phyloP scores from a whole-genome alignment of 164 flowering plant genomes.

The Chloranthus sessilifolius region DNA sequence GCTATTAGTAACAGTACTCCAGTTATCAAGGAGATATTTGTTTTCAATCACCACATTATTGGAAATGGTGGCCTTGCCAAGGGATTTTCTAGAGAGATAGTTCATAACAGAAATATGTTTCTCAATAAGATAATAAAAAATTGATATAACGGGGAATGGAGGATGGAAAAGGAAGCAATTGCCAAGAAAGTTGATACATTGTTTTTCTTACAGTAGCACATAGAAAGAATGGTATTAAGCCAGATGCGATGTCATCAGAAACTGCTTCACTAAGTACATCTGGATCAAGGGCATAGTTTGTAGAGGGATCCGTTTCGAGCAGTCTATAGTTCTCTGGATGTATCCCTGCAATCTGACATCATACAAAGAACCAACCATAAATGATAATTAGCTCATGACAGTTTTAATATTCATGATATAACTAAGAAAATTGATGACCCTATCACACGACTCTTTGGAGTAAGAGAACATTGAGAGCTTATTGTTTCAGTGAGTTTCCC shows the following conservation, averaged over 20 bases:
- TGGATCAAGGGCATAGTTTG: conserved; percentile 70
- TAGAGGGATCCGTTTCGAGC: conserved; percentile 61
- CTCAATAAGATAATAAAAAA: too few species aligned
- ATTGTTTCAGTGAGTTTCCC: too few species aligned
- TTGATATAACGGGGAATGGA: not conserved
- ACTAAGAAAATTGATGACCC: too few species aligned
- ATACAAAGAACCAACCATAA: conserved; percentile 10
- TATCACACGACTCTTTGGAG: too few species aligned
- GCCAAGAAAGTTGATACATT: not conserved
- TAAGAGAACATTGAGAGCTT: too few species aligned
- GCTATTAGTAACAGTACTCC: too few species aligned
- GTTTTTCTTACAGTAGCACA: conserved; percentile 71
- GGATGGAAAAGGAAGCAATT: conserved; percentile 4
- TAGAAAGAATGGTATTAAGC: conserved; percentile 69
- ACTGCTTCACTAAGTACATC: conserved; percentile 47
- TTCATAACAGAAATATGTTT: too few species aligned
- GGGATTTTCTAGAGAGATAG: too few species aligned
- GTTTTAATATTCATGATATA: not conserved
- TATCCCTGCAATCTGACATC: conserved; percentile 77
- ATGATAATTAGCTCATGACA: not conserved
- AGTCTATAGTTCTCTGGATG: conserved; percentile 61
- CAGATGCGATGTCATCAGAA: conserved; percentile 46
- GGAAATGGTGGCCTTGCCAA: too few species aligned
- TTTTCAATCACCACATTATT: too few species aligned
- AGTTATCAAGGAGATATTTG: too few species aligned